phyloP scores from a whole-genome alignment of 345 rosid genomes.

The Lepidium didymum region DNA sequence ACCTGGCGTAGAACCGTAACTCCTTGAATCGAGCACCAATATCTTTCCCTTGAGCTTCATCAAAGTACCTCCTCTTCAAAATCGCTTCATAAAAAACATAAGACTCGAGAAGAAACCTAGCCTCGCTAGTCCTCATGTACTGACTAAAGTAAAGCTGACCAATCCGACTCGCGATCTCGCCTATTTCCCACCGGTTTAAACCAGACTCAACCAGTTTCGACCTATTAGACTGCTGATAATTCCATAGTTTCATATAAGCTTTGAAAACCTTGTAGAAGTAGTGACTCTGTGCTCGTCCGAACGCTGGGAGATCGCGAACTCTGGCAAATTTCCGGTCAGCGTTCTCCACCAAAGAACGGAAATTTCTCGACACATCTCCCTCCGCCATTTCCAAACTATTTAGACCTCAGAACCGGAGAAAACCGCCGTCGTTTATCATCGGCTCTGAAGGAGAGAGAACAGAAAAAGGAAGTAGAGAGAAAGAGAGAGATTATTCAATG shows the following conservation, averaged over 20 bases:
- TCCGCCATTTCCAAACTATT: constrained; percentile 31
- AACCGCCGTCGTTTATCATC: constrained; percentile 24
- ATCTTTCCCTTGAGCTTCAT: constrained; percentile 52
- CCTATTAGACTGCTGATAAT: constrained; percentile 85
- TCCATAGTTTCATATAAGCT: constrained; percentile 95
- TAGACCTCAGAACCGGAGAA: constrained; percentile 5
- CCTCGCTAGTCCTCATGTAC: constrained; percentile 91
- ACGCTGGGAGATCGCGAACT: constrained; percentile 74
- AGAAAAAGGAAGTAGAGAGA: neutral
- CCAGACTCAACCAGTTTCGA: constrained; percentile 65
- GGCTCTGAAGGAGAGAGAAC: constrained; percentile 8
- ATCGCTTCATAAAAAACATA: constrained; percentile 94
- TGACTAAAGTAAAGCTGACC: constrained; percentile 94
- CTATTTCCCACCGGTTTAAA: constrained; percentile 92
- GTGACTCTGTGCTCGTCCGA: constrained; percentile 49
- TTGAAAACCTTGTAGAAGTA: constrained; percentile 80
- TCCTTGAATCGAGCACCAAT: constrained; percentile 75
- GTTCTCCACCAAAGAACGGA: constrained; percentile 64
- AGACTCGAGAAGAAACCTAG: constrained; percentile 75
- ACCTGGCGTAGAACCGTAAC: constrained; percentile 82
- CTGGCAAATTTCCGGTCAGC: constrained; percentile 94
- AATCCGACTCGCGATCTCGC: constrained; percentile 99
- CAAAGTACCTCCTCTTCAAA: constrained; percentile 68
- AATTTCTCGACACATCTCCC: constrained; percentile 45
- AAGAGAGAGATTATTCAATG: constrained; percentile 2